phyloP scores from a whole-genome alignment of 116 monocot species.

The Thalassia testudinum region DNA sequence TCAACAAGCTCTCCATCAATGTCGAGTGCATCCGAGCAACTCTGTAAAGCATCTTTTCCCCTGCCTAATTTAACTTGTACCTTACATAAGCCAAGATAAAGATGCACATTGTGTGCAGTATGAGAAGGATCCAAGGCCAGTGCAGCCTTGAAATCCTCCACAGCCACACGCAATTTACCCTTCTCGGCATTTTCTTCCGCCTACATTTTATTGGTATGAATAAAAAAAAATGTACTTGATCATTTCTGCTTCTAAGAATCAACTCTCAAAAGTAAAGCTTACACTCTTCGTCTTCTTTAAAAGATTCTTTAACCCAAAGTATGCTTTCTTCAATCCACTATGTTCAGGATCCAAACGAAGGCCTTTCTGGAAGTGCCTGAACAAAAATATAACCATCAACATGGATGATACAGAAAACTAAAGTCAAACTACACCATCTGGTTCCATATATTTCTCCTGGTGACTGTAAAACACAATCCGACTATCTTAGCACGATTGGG shows the following conservation, averaged over 20 bases:
- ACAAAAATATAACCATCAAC: background rate
- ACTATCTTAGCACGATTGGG: background rate
- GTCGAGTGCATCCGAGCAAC: constrained; percentile 73
- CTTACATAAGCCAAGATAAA: constrained; percentile 84
- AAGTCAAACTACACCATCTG: background rate
- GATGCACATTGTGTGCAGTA: constrained; percentile 74
- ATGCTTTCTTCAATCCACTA: constrained; percentile 86
- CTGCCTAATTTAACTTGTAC: constrained; percentile 83
- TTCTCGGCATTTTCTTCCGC: constrained; percentile 90
- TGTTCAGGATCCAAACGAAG: constrained; percentile 90
- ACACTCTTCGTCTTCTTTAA: constrained; percentile 89
- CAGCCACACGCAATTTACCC: constrained; percentile 78
- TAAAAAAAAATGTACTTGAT: no score
- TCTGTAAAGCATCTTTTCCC: constrained; percentile 83
- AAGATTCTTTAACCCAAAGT: constrained; percentile 96
- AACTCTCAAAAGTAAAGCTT: constrained; percentile 5
- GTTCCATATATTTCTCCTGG: background rate
- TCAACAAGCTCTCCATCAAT: constrained; percentile 89
- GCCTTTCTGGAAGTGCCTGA: constrained; percentile 88
- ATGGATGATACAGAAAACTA: background rate
- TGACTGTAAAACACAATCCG: background rate
- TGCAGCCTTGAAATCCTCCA: constrained; percentile 83
- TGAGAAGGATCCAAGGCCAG: constrained; percentile 75
- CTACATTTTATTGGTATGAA: constrained; percentile 13
- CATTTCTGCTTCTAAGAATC: background rate